A percentile compares a stretch with the other conserved stretches of the same genome.
phyloP scores from a whole-genome alignment of 305 asterid genomes.

The Fraxinus greggii region DNA sequence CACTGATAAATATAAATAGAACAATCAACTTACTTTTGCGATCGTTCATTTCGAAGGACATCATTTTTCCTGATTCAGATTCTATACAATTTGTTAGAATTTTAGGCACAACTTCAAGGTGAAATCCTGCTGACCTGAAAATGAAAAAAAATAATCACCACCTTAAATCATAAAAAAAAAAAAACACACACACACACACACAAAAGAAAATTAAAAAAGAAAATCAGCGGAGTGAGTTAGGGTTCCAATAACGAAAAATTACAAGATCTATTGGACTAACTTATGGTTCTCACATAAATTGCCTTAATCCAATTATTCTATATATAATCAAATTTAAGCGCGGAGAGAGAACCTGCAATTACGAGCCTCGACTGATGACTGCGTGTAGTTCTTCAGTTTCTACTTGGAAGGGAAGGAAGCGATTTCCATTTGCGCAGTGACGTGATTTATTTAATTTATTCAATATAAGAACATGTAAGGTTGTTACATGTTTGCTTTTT shows the following conservation, averaged over 20 bases:
- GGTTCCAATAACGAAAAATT: slow-evolving; percentile 3
- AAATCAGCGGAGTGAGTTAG: neutral
- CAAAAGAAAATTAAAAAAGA: neutral
- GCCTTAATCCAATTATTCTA: neutral
- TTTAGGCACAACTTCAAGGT: slow-evolving; percentile 3
- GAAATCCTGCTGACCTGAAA: slow-evolving; percentile 29
- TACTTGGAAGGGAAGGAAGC: slow-evolving; percentile 42
- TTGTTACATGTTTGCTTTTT: neutral
- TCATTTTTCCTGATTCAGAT: slow-evolving; percentile 48
- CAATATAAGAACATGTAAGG: neutral
- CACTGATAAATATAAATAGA: neutral
- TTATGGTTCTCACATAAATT: slow-evolving; percentile 13
- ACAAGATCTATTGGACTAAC: slow-evolving; percentile 29
- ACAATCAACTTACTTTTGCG: slow-evolving; percentile 53
- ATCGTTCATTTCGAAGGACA: slow-evolving; percentile 79
- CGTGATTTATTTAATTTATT: slow-evolving; percentile 15
- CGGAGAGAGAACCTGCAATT: neutral
- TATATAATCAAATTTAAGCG: neutral
- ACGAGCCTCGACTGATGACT: neutral
- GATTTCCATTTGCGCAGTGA: slow-evolving; percentile 31
- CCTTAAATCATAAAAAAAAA: neutral
- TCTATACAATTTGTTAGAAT: slow-evolving; percentile 20
- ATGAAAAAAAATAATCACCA: slow-evolving; percentile 13
- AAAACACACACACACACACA: no score
- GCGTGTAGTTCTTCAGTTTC: neutral